Percentiles rank a stretch among this genome's conserved stretches.
phyloP scores from a whole-genome alignment of 306 rosid genomes.

The Mimosa bimucronata region DNA sequence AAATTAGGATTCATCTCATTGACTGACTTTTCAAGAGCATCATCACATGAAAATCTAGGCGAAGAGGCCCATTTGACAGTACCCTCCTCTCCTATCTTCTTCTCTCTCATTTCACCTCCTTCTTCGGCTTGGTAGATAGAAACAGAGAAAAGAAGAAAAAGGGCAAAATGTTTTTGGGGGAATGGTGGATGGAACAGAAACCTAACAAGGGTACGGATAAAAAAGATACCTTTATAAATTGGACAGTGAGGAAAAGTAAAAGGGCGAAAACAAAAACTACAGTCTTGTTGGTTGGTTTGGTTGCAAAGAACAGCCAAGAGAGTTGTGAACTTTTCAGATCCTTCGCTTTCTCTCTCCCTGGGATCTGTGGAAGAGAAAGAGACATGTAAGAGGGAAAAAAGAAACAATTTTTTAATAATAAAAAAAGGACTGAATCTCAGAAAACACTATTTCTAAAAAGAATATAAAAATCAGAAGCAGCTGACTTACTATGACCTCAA shows the following conservation, averaged over 20 bases:
- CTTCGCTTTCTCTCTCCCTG: conserved; percentile 42
- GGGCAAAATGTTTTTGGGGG: not conserved
- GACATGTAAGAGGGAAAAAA: conserved; percentile 35
- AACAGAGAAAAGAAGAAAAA: conserved; percentile 33
- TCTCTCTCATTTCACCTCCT: conserved; percentile 22
- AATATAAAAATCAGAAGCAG: not conserved
- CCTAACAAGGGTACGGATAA: conserved; percentile 59
- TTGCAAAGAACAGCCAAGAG: conserved; percentile 39
- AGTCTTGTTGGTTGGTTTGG: conserved; percentile 29
- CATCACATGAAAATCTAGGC: conserved; percentile 49
- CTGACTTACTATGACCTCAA: conserved; percentile 45
- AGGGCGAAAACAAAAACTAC: conserved; percentile 31
- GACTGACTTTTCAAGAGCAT: conserved; percentile 52
- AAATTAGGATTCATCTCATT: conserved; percentile 39
- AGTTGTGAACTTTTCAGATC: conserved; percentile 50
- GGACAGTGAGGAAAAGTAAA: conserved; percentile 42
- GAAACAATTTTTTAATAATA: not conserved
- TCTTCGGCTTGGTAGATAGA: conserved; percentile 24
- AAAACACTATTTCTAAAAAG: not conserved
- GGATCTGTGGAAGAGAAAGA: conserved; percentile 63
- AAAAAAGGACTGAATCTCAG: too few species aligned
- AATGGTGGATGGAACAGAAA: conserved; percentile 54
- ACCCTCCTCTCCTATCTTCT: conserved; percentile 7
- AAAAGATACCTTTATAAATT: conserved; percentile 48
- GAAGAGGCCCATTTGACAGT: conserved; percentile 40